Evolutionary conservation across 805 yeast genomes (phyloP), one percentile per base, ranked within the genome.

Genomic region (Grigorovia jiainica): DNA sequence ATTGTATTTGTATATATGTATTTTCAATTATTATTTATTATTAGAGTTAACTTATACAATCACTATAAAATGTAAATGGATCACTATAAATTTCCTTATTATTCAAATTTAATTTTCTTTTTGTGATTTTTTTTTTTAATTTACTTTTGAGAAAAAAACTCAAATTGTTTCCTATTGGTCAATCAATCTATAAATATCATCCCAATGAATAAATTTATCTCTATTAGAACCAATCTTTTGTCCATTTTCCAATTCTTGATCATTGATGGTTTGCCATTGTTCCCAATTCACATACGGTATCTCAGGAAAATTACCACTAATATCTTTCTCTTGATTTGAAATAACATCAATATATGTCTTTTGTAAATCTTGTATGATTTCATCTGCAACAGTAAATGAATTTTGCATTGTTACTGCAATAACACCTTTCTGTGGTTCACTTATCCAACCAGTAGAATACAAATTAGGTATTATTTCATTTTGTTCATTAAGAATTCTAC

Each of bases 391-490:
- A 7, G 76, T 73, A 47, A 80, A 80, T 1, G 96, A 76, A 45
- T 83, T 87, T 72, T 81, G 73, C 82, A 90, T 84, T 0, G 97
- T 87, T 11, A 85, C 72, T 15, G 95, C 94, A 49, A 92, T 92
- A 3, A 87, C 94, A 1, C 98, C 98, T 23, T 73, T 73, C 7
- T 95, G 83, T 1, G 95, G 95, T 40, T 75, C 78, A 43, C 82
- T 77, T 37, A 87, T 79, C 98, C 98, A 92, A 0, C 98, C 98
- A 7, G 87, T 68, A 2, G 84, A 79, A 52, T 87, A 90, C 44
- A 86, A 64, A 0, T 86, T 82, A 2, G 56, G 64, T 23, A 58
- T 51, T 30, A 46, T 36, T 5, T 44, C 29, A 29, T 50, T 34
- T 8, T 41, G 45, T 16, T 52, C 54, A 27, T 57, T 50, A 8